These are phyloP conservation scores for Mycena haematopus DNA, from an alignment of 768 basidiomycete genomes.

Conservation along the genomic window DNA sequence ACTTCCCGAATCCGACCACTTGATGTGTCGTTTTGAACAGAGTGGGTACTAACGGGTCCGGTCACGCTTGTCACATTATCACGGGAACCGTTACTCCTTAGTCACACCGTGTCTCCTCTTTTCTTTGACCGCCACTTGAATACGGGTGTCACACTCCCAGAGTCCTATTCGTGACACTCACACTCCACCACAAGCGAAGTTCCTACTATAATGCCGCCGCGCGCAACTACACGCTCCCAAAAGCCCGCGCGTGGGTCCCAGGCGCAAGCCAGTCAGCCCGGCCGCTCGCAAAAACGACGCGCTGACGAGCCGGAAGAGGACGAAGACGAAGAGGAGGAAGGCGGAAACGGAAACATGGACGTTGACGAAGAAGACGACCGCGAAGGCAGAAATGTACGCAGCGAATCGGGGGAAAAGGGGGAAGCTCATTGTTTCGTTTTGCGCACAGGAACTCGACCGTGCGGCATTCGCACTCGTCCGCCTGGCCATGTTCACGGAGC, in stretches of 20 bases:
- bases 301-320: slow-evolving; percentile 33
- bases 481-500: slow-evolving; percentile 82
- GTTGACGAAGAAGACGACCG: slow-evolving; percentile 44
- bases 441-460: slow-evolving; percentile 61
- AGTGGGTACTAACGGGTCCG: no score
- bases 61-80: no score
- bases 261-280: slow-evolving; percentile 42
- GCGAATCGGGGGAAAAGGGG: background rate
- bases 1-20: no score
- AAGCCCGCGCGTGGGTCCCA: slow-evolving; percentile 46
- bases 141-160: no score
- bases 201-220: no score
- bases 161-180: background rate
- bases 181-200: background rate
- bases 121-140: no score
- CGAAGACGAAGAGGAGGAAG: slow-evolving; percentile 45
- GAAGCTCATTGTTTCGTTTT: background rate
- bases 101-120: no score
- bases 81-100: no score
- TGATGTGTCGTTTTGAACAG: no score
- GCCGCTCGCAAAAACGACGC: slow-evolving; percentile 40
- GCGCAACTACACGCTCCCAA: slow-evolving; percentile 46
- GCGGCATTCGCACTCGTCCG: slow-evolving; percentile 78
- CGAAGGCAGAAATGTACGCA: slow-evolving; percentile 36
- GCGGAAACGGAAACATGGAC: slow-evolving; percentile 42